A percentile compares a stretch with the other conserved stretches of the same genome.
These are phyloP conservation scores for Suillus occidentalis DNA, from an alignment of 768 basidiomycete genomes.

Conservation along the genomic window DNA sequence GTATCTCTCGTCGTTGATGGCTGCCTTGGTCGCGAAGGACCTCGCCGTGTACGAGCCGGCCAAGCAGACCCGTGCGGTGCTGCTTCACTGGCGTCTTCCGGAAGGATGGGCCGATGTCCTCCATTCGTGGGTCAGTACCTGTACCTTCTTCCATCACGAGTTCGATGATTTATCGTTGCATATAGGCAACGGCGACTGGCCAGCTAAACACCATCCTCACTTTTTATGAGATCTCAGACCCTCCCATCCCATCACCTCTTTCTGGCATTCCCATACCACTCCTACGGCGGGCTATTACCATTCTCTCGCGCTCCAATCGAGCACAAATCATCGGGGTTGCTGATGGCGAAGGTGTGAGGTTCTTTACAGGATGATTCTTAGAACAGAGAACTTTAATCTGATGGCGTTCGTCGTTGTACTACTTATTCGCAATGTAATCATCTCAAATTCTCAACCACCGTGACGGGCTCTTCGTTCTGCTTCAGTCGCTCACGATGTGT, in stretches of 20 bases:
- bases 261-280: constrained; percentile 67
- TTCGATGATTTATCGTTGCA: constrained; percentile 10
- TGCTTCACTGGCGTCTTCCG: constrained; percentile 75
- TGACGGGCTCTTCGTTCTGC: too few relatives aligned
- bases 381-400: background rate
- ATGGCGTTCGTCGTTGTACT: background rate
- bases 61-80: constrained; percentile 66
- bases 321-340: constrained; percentile 76
- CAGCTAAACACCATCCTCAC: constrained; percentile 85
- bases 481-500: too few relatives aligned
- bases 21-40: constrained; percentile 60
- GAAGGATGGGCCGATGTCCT: constrained; percentile 88
- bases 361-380: constrained; percentile 41
- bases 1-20: constrained; percentile 59
- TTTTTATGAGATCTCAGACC: constrained; percentile 83
- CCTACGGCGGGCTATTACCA: constrained; percentile 66
- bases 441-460: too few relatives aligned
- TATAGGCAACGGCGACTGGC: constrained; percentile 69
- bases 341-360: constrained; percentile 82
- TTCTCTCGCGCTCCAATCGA: constrained; percentile 64
- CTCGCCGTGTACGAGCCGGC: constrained; percentile 72
- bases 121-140: constrained; percentile 66
- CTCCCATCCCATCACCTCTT: constrained; percentile 67
- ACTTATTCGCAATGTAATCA: background rate
- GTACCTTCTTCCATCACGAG: background rate